Conservation (phyloP, 768 basidiomycete genomes). For the Rhizopogon vesiculosus region DNA sequence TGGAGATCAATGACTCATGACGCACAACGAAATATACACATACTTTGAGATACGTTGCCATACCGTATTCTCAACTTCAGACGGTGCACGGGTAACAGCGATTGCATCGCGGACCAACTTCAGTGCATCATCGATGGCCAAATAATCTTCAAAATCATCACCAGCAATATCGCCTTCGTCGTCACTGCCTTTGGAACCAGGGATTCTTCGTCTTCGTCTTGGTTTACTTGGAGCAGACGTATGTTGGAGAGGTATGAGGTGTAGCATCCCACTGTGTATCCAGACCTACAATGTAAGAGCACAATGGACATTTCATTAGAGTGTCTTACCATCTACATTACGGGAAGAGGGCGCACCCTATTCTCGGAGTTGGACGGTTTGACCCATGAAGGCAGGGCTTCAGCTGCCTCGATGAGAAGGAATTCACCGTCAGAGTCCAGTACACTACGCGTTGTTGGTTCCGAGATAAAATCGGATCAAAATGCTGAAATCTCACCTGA, state of each 20-base stretch:
- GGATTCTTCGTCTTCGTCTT: constrained; percentile 40
- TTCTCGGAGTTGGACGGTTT: constrained; percentile 89
- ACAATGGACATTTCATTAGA: constrained; percentile 24
- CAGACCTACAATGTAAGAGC: constrained; percentile 65
- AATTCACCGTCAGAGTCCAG: constrained; percentile 96
- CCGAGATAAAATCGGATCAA: not conserved
- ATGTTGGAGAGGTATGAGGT: constrained; percentile 80
- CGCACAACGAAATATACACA: constrained; percentile 7
- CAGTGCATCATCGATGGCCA: constrained; percentile 60
- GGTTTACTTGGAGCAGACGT: constrained; percentile 62
- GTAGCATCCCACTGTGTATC: constrained; percentile 79
- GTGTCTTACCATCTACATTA: constrained; percentile 25
- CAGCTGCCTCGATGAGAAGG: constrained; percentile 93
- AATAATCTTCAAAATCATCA: constrained; percentile 44
- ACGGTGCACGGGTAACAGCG: constrained; percentile 55
- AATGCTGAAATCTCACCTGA: constrained; percentile 50
- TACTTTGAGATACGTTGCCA: constrained; percentile 71
- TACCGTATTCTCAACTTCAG: constrained; percentile 56
- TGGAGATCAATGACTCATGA: not conserved
- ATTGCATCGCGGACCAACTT: constrained; percentile 50
- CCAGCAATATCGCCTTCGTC: constrained; percentile 41
- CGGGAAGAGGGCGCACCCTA: constrained; percentile 60
- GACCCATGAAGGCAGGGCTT: constrained; percentile 85
- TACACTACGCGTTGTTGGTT: constrained; percentile 27
- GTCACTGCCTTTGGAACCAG: constrained; percentile 40